Evolutionary conservation across 192 early-diverging fungal species (phyloP), one percentile per base, ranked within the genome.

Genomic region (Bifiguratus adelaidae): DNA sequence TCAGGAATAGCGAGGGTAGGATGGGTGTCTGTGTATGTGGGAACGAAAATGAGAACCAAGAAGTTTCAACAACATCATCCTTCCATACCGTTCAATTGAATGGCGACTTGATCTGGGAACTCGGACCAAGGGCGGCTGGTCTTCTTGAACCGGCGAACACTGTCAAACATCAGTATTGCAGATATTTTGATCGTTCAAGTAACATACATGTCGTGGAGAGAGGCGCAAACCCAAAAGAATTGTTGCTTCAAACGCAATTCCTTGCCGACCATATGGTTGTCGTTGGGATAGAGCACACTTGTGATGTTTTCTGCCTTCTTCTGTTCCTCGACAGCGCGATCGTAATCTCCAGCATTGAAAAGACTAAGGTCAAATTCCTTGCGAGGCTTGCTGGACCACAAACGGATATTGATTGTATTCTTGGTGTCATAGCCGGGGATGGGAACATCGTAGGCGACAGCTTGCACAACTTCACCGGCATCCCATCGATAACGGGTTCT

Each of bases 231-330:
- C 73, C 91, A 97, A 58, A 98, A 91, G 68, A 86, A 98, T 74
- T 98, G 92, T 70, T 98, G 95, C 70, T 95, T 95, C 56, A 98
- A 70, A 34, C 95, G 85, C 40, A 98, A 73, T 62, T 88, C 87
- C 65, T 98, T 98, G 48, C 95, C 95, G 44, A 85, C 85, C 80
- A 82, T 83, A 61, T 95, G 92, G 68, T 96, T 96, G 70, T 98
- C 95, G 60, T 98, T 98, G 29, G 95, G 95, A 65, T 98, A 98
- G 58, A 92, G 68, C 22, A 95, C 91, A 7, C 88, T 79, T 0
- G 95, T 96, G 42, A 98, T 86, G 66, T 92, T 92, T 62, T 92
- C 89, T 15, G 95, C 93, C 8, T 73, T 70, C 46, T 85, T 89
- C 58, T 96, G 92, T 48, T 92, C 92, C 50, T 83, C 82, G 1